phyloP scores from a whole-genome alignment of 148 eudicot genomes.

The Dysphania ambrosioides region DNA sequence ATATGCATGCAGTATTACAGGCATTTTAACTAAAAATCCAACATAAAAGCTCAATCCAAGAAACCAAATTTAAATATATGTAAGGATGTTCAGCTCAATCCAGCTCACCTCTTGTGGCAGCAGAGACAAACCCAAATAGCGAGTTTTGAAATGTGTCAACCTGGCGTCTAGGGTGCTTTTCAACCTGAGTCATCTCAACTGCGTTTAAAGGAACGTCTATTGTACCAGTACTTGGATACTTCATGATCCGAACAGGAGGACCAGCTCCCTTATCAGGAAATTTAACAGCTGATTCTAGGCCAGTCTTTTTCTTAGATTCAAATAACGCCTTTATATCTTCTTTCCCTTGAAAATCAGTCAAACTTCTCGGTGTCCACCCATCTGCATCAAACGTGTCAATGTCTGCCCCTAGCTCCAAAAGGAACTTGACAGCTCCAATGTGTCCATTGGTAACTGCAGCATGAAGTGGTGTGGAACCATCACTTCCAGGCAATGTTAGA shows the following conservation, averaged over 20 bases:
- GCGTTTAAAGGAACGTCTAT: conserved; percentile 12
- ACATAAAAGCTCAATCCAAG: no score
- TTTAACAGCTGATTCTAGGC: conserved; percentile 12
- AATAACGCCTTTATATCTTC: conserved; percentile 58
- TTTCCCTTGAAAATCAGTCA: conserved; percentile 64
- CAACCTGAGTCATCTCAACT: conserved; percentile 23
- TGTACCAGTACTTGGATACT: conserved; percentile 49
- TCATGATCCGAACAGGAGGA: conserved; percentile 34
- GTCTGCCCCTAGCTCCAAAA: conserved; percentile 60
- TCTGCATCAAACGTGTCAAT: conserved; percentile 50
- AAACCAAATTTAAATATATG: background rate
- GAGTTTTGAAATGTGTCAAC: conserved; percentile 52
- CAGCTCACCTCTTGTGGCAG: conserved; percentile 48
- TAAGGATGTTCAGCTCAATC: background rate
- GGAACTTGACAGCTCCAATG: conserved; percentile 45
- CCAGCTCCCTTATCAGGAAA: conserved; percentile 23
- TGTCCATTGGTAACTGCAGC: conserved; percentile 57
- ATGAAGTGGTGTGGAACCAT: conserved; percentile 69
- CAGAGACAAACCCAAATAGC: conserved; percentile 58
- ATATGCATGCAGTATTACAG: no score
- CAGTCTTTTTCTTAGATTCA: conserved; percentile 26
- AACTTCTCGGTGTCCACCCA: conserved; percentile 62
- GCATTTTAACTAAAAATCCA: no score
- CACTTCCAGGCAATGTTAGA: conserved; percentile 32
- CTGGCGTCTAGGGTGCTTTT: conserved; percentile 34